Conservation (phyloP, 139 green algal genomes). For the Picochlorum sp. region DNA sequence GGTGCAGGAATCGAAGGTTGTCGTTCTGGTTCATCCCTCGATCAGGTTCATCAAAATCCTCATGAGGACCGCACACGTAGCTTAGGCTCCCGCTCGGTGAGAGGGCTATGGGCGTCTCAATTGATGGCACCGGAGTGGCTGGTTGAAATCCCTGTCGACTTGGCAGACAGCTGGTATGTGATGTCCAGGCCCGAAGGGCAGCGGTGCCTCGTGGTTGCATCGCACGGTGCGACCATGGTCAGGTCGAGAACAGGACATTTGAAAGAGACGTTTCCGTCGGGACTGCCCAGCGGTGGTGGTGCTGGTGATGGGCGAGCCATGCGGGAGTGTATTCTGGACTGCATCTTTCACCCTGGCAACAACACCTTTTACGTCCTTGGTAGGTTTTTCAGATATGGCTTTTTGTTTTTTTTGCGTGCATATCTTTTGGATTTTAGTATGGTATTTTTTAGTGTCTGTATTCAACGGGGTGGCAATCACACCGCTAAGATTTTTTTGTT, state of each 20-base stretch:
- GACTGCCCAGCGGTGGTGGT: conserved; percentile 34
- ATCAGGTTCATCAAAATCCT: too few species aligned
- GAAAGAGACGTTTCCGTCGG: conserved; percentile 45
- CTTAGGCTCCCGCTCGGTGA: neutral
- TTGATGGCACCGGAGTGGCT: conserved; percentile 87
- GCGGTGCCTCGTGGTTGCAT: conserved; percentile 67
- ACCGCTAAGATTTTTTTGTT: too few species aligned
- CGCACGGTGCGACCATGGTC: conserved; percentile 28
- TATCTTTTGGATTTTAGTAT: too few species aligned
- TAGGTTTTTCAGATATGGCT: too few species aligned
- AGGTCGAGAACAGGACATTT: conserved; percentile 37
- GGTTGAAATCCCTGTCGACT: conserved; percentile 63
- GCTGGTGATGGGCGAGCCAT: neutral
- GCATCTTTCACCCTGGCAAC: conserved; percentile 71
- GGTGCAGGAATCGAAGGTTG: too few species aligned
- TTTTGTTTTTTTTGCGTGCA: too few species aligned
- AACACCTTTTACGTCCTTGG: conserved; percentile 22
- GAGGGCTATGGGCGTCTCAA: conserved; percentile 41
- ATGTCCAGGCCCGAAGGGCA: conserved; percentile 70
- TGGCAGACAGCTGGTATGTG: conserved; percentile 62
- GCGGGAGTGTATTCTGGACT: conserved; percentile 73
- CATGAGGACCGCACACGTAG: too few species aligned
- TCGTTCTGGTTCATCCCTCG: too few species aligned
- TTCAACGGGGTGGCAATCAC: too few species aligned
- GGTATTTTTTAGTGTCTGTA: too few species aligned